Evolutionary conservation across 495 filamentous ascomycete genomes (phyloP), one percentile per base, ranked within the genome.

Genomic region (Barbatosphaeria neglecta): DNA sequence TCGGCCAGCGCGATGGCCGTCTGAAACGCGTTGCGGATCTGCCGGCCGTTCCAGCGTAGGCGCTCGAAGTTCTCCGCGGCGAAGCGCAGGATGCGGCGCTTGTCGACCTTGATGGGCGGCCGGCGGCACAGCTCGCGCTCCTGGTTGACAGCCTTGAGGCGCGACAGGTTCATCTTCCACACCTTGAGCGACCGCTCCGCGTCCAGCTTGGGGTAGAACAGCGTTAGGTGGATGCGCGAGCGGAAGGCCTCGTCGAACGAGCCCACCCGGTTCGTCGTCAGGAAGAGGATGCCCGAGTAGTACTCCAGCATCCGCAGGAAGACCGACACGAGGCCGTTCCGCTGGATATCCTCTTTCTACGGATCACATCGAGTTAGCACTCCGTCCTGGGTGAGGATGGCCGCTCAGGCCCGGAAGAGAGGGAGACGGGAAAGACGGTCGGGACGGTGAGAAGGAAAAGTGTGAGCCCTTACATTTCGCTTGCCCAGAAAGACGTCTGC

Each of bases 301-400:
- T 79, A 81, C 48, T 81, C 78, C 1, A 81, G 61, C 0, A 69
- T 62, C 4, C 78, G 66, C 1, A 81, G 59, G 48, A 82, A 81
- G 1, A 79, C 69, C 44, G 55, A 68, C 0, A 78, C 72, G 0
- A 78, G 51, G 9, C 61, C 67, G 38, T 82, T 81, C 3, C 74
- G 60, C 6, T 66, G 20, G 0, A 78, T 37, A 35, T 78, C 69
- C 9, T 35, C 31, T 35, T 35, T 35, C 31, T 35, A 16, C 6
- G 16, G 2, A 11, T 1, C 3, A 35, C 13, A 3, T 15, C 16
- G 13, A 35, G 31, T 51, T 3, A 45, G 9, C 17, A 8, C 13
- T n/a, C n/a, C n/a, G n/a, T n/a, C n/a, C n/a, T n/a, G n/a, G n/a
- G n/a, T n/a, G n/a, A n/a, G n/a, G n/a, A n/a, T n/a, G n/a, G n/a